phyloP scores from a whole-genome alignment of 1,139 yeast genomes.

The Blastobotrys proliferans region DNA sequence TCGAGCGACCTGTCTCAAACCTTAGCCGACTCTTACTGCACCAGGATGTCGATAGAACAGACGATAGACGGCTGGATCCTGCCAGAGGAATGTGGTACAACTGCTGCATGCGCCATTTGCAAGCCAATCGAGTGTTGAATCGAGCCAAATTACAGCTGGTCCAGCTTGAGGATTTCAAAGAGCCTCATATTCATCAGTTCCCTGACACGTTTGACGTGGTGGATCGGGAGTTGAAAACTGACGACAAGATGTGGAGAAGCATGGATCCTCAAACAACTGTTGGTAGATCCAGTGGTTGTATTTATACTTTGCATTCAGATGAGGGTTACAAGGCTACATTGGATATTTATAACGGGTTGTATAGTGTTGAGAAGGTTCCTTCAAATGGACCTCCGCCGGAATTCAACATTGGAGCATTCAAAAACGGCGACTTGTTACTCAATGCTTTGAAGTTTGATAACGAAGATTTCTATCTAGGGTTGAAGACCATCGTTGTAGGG shows the following conservation, averaged over 20 bases:
- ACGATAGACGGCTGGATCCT: conserved; percentile 1
- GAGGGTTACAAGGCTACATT: not conserved
- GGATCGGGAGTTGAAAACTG: conserved; percentile 4
- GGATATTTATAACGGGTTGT: conserved; percentile 8
- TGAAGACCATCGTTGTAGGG: conserved; percentile 1
- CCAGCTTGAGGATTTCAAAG: not conserved
- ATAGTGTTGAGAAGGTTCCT: not conserved
- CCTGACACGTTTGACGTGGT: not conserved
- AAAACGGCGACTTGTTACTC: conserved; percentile 2
- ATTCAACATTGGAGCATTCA: conserved; percentile 4
- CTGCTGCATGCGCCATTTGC: not conserved
- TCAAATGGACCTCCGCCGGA: not conserved
- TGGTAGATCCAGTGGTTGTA: conserved; percentile 5
- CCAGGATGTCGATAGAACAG: conserved; percentile 2
- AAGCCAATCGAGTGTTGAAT: not conserved
- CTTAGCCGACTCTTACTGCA: not conserved
- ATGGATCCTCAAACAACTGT: conserved; percentile 1
- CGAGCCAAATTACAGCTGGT: not conserved
- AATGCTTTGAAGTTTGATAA: conserved; percentile 2
- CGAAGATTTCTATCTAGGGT: conserved; percentile 7
- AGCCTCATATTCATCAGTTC: not conserved
- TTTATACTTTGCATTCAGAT: not conserved
- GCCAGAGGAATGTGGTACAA: conserved; percentile 4
- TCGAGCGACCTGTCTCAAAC: not conserved
- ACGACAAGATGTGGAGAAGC: not conserved